Base-by-base conservation (phyloP, 192 early-diverging fungal species). In the Dissophora globulifera region DNA sequence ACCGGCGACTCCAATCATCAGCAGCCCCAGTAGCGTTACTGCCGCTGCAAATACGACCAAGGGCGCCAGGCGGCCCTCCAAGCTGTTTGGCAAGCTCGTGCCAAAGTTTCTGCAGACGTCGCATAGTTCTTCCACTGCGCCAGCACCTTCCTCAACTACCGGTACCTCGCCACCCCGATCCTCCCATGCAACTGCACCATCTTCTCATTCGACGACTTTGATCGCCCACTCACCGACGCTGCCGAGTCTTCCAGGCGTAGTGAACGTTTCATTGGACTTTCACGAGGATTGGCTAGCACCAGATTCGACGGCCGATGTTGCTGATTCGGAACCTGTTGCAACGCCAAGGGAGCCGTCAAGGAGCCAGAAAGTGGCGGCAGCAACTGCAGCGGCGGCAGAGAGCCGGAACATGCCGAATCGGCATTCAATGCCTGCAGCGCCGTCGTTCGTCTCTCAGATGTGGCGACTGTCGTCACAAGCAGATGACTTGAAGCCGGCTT, bases 81-180 rank as follows among this genome's bases (percentile, higher is more conserved):
- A 59, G 22, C 45, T 76, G 11, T 61, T 76, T 61, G 72, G 72
- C 8, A 76, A 67, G 20, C 11, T 76, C 3, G 57, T 76, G 15
- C 72, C 72, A 29, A 76, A 67, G 58, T 76, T 76, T 33, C 17
- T 76, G 26, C 71, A 76, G 40, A 66, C 71, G 0, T 65, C 62
- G 15, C 55, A 46, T 17, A 2, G 43, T 4, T 15, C 58, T 7
- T 47, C 46, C 10, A 38, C 45, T 16, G 4, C 54, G 23, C 15
- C 8, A 3, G 52, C 32, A 17, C 53, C 43, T 48, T 41, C 56
- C 15, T 22, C 43, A 11, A 38, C 46, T n/a, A 52, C 48, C 1
- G 35, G 19, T 1, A 27, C 32, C 1, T 52, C 42, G 10, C 59
- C 70, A 10, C 62, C 62, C 9, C 58, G 30, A 4, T 72, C 69